Evolutionary conservation across 305 asterid genomes (phyloP), one percentile per base, ranked within the genome.

Genomic region (Rubia tinctorum): DNA sequence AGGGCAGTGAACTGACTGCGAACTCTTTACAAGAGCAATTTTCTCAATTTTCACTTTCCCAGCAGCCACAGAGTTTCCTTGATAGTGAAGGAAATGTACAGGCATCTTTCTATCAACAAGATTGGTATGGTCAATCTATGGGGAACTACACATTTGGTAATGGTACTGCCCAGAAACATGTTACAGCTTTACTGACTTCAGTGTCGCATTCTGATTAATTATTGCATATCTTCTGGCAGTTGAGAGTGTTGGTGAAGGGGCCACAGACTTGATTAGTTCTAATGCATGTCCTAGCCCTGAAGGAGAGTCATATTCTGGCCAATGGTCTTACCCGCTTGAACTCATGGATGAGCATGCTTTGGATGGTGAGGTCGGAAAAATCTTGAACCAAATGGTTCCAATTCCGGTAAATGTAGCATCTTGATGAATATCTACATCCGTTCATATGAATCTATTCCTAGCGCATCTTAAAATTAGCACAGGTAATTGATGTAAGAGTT

Each of bases 361-460:
- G 78, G 96, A 91, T 80, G 91, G 96, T 44, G 94, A 91, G 88
- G 90, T 93, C 69, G 98, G 91, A 62, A 90, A 91, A 88, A 84
- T 89, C 79, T 81, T 93, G 87, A 91, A 88, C 83, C 97, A 91
- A 88, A 91, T 93, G 98, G 88, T 86, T 79, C 90, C 98, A 45
- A 85, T 93, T 80, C 98, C 95, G 0, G 98, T 90, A 84, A 87
- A 95, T 80, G 44, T 75, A 68, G 76, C 45, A 11, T 68, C 75
- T 75, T 20, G 8, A 12, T 20, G 67, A 47, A 27, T 72, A 69
- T 53, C 8, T 64, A 12, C 17, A 17, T 69, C 13, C 22, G 27
- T n/a, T 30, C 12, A 5, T 68, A 8, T 22, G 43, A 27, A 17
- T 69, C 76, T 72, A 42, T 15, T 43, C 45, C 27, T 8, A 60